Conservation (phyloP, 1,284 basidiomycete species). For the Boletus sp. region DNA sequence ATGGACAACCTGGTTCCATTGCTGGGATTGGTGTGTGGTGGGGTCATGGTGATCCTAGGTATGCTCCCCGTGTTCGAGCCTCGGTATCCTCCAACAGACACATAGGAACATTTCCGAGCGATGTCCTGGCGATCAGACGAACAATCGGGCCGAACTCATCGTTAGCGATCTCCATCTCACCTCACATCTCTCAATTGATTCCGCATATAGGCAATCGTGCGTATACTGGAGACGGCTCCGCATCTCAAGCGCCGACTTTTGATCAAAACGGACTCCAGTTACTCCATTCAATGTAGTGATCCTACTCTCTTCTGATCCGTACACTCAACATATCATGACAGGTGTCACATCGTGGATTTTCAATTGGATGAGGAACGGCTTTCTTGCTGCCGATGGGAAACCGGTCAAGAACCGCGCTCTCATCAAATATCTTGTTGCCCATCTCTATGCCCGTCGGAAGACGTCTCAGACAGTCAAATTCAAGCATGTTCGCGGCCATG, state of each 20-base stretch:
- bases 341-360: conserved; percentile 64
- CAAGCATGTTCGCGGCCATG: conserved; percentile 69
- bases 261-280: conserved; percentile 76
- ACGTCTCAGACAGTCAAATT: conserved; percentile 54
- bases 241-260: conserved; percentile 48
- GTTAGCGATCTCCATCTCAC: conserved; percentile 38
- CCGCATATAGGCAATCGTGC: conserved; percentile 61
- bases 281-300: conserved; percentile 63
- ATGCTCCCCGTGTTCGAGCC: not conserved
- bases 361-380: conserved; percentile 55
- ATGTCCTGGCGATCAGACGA: conserved; percentile 81
- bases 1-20: conserved; percentile 55
- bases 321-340: conserved; percentile 29
- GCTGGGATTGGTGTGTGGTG: conserved; percentile 81
- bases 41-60: conserved; percentile 61
- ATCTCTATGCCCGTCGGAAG: conserved; percentile 46
- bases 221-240: conserved; percentile 65
- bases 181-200: conserved; percentile 3
- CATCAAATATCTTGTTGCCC: conserved; percentile 57
- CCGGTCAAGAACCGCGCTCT: conserved; percentile 64
- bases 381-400: conserved; percentile 42
- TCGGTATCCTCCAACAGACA: not conserved
- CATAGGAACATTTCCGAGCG: conserved; percentile 71
- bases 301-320: not conserved
- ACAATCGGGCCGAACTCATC: conserved; percentile 84